These are phyloP conservation scores for Sordariomycetes sp. DNA, from an alignment of 2,329 filamentous ascomycete genomes.

Conservation along the genomic window DNA sequence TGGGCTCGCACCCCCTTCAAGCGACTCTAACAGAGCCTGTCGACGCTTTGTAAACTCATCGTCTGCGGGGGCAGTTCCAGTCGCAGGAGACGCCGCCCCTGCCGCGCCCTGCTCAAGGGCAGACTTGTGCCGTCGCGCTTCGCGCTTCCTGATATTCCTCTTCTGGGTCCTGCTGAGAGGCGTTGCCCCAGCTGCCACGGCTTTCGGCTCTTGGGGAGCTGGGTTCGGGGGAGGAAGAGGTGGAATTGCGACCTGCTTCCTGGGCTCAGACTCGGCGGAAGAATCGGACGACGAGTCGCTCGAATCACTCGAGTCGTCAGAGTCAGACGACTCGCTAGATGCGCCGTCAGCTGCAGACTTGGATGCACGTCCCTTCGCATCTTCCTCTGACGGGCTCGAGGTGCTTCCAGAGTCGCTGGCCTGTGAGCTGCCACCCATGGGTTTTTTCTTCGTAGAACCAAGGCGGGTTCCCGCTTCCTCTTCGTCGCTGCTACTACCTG, in stretches of 20 bases:
- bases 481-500: slow-evolving; percentile 7
- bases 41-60: slow-evolving; percentile 26
- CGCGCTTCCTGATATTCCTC: slow-evolving; percentile 38
- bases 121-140: not conserved
- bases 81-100: not conserved
- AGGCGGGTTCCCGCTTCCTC: not conserved
- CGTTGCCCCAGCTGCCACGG: not conserved
- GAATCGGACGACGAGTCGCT: slow-evolving; percentile 1
- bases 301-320: not conserved
- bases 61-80: slow-evolving; percentile 3
- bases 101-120: not conserved
- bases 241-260: too few species aligned
- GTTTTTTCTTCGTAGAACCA: too few species aligned
- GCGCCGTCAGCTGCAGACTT: not conserved
- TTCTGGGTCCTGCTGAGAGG: slow-evolving; percentile 31
- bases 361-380: not conserved
- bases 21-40: slow-evolving; percentile 23
- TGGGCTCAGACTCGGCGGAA: not conserved
- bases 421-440: too few species aligned
- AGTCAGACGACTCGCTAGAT: not conserved
- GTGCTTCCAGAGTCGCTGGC: slow-evolving; percentile 10
- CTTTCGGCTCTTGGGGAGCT: not conserved
- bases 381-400: not conserved
- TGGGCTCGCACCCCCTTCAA: slow-evolving; percentile 7
- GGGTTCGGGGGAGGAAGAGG: not conserved